Conservation (phyloP, 768 basidiomycete species). For the Kwoniella heveanensis region DNA sequence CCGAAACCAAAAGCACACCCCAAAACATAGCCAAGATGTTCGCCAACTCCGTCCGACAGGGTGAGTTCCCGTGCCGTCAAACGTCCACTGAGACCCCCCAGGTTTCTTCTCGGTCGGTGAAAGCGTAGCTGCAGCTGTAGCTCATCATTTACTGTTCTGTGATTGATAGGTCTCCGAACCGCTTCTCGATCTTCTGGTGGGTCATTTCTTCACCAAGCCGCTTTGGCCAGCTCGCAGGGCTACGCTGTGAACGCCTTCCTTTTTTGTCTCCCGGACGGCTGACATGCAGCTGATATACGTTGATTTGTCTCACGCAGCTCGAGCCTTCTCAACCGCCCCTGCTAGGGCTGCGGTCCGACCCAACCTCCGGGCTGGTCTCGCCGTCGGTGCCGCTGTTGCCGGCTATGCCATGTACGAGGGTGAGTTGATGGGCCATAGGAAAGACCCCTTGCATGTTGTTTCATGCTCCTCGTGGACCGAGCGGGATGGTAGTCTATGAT, state of each 20-base stretch:
- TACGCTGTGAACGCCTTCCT: no score
- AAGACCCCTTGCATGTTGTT: no score
- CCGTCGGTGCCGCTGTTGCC: conserved; percentile 35
- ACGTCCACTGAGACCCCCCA: not conserved
- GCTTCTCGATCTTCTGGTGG: conserved; percentile 47
- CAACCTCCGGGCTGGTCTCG: conserved; percentile 28
- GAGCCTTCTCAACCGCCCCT: conserved; percentile 45
- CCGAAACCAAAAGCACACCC: not conserved
- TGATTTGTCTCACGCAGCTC: no score
- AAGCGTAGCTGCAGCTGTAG: conserved; percentile 11
- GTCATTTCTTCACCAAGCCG: no score
- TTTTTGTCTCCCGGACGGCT: no score
- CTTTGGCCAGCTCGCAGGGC: no score
- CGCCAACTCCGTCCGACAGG: conserved; percentile 40
- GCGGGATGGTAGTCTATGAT: no score
- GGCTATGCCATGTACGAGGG: conserved; percentile 41
- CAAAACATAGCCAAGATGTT: conserved; percentile 36
- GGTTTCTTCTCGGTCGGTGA: no score
- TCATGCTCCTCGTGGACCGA: no score
- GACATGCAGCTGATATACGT: no score
- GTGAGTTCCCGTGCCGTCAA: no score
- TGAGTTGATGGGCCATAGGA: conserved; percentile 8
- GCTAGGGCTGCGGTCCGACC: conserved; percentile 28
- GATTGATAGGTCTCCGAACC: conserved; percentile 37
- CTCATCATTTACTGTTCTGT: not conserved